phyloP scores from a whole-genome alignment of 768 basidiomycete genomes.

The Coprinopsis marcescibilis region DNA sequence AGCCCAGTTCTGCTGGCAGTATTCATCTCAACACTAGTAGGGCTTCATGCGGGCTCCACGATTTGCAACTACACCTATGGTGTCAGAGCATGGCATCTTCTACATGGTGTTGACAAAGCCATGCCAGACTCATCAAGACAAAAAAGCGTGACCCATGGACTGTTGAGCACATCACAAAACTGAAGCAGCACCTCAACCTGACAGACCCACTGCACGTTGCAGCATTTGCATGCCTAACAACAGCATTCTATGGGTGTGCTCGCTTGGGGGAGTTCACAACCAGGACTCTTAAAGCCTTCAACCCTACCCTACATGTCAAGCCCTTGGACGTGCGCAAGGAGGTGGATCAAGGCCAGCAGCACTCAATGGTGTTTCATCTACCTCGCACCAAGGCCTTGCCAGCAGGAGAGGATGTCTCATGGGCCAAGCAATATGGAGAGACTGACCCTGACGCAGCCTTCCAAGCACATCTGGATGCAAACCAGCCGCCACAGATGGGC shows the following conservation, averaged over 20 bases:
- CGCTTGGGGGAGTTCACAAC: slow-evolving; percentile 35
- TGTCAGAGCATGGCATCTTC: slow-evolving; percentile 40
- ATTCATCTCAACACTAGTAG: slow-evolving; percentile 27
- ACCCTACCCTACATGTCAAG: slow-evolving; percentile 25
- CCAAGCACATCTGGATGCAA: too few species aligned
- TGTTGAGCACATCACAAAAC: slow-evolving; percentile 15
- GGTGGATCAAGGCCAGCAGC: too few species aligned
- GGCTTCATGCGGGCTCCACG: slow-evolving; percentile 25
- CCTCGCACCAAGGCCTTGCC: too few species aligned
- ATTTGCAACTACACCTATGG: slow-evolving; percentile 34
- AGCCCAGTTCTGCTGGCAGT: slow-evolving; percentile 17
- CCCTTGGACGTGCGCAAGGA: too few species aligned
- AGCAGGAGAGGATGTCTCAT: too few species aligned
- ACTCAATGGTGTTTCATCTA: too few species aligned
- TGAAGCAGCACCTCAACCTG: slow-evolving; percentile 21
- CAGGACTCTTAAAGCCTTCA: slow-evolving; percentile 23
- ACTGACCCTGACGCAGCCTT: too few species aligned
- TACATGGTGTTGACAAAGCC: slow-evolving; percentile 31
- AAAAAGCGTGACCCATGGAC: slow-evolving; percentile 27
- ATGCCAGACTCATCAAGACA: slow-evolving; percentile 21
- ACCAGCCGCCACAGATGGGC: too few species aligned
- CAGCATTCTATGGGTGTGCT: slow-evolving; percentile 29
- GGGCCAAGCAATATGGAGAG: too few species aligned
- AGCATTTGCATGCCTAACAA: slow-evolving; percentile 31
- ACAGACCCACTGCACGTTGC: slow-evolving; percentile 26